A percentile compares a stretch with the other conserved stretches of the same genome.
phyloP scores from a whole-genome alignment of 345 rosid genomes.

The Dipteronia dyeriana region DNA sequence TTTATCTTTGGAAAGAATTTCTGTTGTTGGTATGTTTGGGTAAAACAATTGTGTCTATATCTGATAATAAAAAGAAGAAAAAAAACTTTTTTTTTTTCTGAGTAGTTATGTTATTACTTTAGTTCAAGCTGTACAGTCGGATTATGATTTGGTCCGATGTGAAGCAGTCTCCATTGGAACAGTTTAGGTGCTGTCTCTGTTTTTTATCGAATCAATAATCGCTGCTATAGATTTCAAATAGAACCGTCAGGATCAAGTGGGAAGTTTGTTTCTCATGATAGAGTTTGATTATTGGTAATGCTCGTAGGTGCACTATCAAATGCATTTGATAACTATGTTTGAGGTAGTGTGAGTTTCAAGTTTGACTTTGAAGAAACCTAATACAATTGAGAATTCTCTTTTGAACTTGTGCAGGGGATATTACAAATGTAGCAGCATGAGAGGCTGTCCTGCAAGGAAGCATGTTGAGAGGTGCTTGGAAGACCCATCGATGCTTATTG shows the following conservation, averaged over 20 bases:
- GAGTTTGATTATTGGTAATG: conserved; percentile 3
- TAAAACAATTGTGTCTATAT: background rate
- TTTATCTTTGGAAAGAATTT: background rate
- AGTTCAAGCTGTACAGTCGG: background rate
- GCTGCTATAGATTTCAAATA: background rate
- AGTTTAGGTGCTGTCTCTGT: background rate
- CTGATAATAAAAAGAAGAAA: background rate
- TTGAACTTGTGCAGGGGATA: conserved; percentile 68
- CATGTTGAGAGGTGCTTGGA: conserved; percentile 96
- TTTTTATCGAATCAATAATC: background rate
- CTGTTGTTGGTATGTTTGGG: background rate
- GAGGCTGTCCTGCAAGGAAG: conserved; percentile 99
- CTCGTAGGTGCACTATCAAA: conserved; percentile 16
- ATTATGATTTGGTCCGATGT: background rate
- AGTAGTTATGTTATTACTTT: conserved; percentile 8
- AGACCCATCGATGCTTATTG: conserved; percentile 87
- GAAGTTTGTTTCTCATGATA: background rate
- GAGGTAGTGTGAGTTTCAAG: background rate
- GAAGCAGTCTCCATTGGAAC: background rate
- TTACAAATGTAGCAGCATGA: conserved; percentile 95
- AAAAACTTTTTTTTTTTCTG: background rate
- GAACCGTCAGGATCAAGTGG: background rate
- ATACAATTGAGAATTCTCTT: conserved; percentile 1
- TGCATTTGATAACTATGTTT: background rate
- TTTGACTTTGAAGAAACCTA: background rate